Evolutionary conservation across 2,329 filamentous ascomycete genomes (phyloP).

Genomic region (Phialemonium atrogriseum): DNA sequence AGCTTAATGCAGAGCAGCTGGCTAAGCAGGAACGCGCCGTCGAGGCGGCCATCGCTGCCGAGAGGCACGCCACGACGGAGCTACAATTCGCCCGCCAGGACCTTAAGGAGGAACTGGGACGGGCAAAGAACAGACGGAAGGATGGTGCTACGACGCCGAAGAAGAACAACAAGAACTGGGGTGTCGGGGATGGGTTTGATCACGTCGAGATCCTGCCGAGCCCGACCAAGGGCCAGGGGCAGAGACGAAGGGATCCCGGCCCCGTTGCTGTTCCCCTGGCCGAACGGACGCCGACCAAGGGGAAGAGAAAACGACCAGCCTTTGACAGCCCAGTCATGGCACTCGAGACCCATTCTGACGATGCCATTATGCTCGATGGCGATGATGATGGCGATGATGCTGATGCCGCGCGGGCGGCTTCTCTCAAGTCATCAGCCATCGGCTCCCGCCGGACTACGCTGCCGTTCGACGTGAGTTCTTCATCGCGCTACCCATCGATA

Average conservation of each 20-base stretch:
- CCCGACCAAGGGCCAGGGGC: conserved; percentile 40
- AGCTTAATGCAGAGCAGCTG: conserved; percentile 54
- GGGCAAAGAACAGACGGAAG: conserved; percentile 36
- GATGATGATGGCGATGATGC: too few species aligned
- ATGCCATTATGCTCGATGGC: conserved; percentile 27
- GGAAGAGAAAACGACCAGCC: conserved; percentile 60
- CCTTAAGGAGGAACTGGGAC: conserved; percentile 49
- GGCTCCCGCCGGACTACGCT: conserved; percentile 8
- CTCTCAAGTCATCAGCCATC: neutral
- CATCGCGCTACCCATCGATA: neutral
- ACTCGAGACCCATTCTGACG: conserved; percentile 39
- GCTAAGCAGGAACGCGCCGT: conserved; percentile 56
- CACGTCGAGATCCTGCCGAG: conserved; percentile 50
- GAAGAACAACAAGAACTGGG: conserved; percentile 51
- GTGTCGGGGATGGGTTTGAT: conserved; percentile 69
- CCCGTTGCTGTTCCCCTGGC: conserved; percentile 34
- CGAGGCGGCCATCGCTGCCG: conserved; percentile 56
- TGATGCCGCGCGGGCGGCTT: neutral
- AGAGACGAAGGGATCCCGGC: conserved; percentile 28
- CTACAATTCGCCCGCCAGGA: conserved; percentile 67
- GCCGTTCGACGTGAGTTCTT: conserved; percentile 35
- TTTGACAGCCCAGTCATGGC: conserved; percentile 59
- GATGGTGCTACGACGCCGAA: conserved; percentile 43
- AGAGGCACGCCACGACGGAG: conserved; percentile 59
- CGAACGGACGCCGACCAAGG: conserved; percentile 55